phyloP scores from a whole-genome alignment of 768 basidiomycete genomes.

The Boletellus emodensis region DNA sequence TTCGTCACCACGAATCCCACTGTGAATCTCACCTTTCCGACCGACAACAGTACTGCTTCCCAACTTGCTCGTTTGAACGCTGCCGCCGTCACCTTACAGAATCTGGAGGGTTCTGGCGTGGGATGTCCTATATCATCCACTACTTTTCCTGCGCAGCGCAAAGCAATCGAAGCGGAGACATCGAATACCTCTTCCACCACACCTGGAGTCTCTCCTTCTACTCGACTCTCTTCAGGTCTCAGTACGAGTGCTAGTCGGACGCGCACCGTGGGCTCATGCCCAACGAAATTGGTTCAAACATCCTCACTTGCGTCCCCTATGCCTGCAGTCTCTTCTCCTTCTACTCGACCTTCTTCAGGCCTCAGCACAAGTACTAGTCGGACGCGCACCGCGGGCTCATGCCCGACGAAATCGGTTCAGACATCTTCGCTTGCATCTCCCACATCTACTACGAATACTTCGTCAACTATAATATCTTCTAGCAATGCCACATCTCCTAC shows the following conservation, averaged over 20 bases:
- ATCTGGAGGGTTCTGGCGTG: slow-evolving; percentile 59
- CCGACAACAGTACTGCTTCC: slow-evolving; percentile 49
- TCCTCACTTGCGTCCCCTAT: background rate
- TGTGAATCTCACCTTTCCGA: slow-evolving; percentile 58
- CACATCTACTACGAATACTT: slow-evolving; percentile 1
- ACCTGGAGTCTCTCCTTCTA: background rate
- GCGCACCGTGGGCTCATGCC: background rate
- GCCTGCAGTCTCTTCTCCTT: background rate
- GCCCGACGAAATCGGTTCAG: background rate
- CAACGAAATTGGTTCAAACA: background rate
- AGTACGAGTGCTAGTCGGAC: background rate
- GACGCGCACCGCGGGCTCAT: background rate
- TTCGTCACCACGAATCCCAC: slow-evolving; percentile 62
- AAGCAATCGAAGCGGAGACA: slow-evolving; percentile 22
- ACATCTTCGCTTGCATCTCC: background rate
- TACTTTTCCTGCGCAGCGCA: slow-evolving; percentile 45
- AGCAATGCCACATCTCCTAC: slow-evolving; percentile 14
- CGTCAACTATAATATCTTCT: background rate
- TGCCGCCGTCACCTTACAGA: slow-evolving; percentile 67
- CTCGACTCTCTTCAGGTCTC: background rate
- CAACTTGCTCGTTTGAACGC: slow-evolving; percentile 56
- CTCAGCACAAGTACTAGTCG: background rate
- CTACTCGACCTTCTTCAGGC: background rate
- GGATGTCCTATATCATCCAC: slow-evolving; percentile 68
- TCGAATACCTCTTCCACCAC: background rate